Conservation (phyloP, 108 stramenopile genomes). For the Craspedostauros australis region DNA sequence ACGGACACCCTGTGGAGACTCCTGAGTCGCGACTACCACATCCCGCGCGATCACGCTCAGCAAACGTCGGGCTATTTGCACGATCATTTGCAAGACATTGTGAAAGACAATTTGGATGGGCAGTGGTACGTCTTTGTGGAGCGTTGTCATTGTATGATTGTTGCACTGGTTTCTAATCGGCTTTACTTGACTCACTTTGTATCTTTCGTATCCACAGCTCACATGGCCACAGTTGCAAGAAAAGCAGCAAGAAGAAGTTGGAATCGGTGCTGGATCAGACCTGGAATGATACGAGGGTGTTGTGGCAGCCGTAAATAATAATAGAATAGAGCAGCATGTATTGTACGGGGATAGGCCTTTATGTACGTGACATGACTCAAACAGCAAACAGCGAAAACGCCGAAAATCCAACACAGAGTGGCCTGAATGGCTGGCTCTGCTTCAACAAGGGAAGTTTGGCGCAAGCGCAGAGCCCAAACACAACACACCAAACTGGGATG, state of each 20-base stretch:
- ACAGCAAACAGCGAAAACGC: too few relatives aligned
- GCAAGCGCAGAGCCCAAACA: too few relatives aligned
- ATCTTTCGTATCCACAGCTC: constrained; percentile 11
- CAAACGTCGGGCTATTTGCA: constrained; percentile 38
- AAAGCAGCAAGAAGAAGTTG: constrained; percentile 26
- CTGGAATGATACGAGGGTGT: too few relatives aligned
- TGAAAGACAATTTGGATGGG: constrained; percentile 55
- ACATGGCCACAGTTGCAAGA: constrained; percentile 49
- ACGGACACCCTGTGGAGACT: constrained; percentile 38
- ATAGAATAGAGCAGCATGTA: too few relatives aligned
- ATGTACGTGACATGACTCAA: too few relatives aligned
- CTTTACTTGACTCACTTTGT: not conserved
- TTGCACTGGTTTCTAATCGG: constrained; percentile 4
- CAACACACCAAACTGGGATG: too few relatives aligned
- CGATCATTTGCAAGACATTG: constrained; percentile 47
- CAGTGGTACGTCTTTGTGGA: constrained; percentile 38
- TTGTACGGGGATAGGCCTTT: too few relatives aligned
- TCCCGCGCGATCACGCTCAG: constrained; percentile 22
- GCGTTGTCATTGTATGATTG: not conserved
- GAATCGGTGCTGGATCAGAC: constrained; percentile 1
- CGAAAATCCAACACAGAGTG: too few relatives aligned
- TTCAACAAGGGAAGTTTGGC: too few relatives aligned
- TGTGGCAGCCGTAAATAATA: too few relatives aligned
- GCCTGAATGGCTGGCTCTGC: too few relatives aligned
- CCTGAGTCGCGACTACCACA: constrained; percentile 39